phyloP scores from a whole-genome alignment of 768 basidiomycete genomes.

The Favolaschia claudopus region DNA sequence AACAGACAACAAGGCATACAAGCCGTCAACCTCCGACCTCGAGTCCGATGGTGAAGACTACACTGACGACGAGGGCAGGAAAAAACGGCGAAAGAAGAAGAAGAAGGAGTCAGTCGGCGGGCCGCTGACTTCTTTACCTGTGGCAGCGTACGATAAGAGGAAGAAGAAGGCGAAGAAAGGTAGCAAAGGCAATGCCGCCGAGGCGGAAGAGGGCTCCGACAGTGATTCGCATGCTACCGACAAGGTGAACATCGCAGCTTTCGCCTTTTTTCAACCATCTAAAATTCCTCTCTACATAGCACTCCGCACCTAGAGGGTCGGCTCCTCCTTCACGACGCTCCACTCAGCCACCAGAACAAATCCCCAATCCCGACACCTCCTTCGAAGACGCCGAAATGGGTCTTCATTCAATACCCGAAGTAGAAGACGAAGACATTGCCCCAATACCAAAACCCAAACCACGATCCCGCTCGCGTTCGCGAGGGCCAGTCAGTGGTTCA shows the following conservation, averaged over 20 bases:
- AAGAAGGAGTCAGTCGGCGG: slow-evolving; percentile 62
- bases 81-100: slow-evolving; percentile 61
- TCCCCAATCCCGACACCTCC: slow-evolving; percentile 44
- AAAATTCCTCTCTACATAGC: slow-evolving; percentile 22
- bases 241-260: slow-evolving; percentile 33
- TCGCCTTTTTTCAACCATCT: background rate
- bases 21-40: slow-evolving; percentile 68
- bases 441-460: slow-evolving; percentile 34
- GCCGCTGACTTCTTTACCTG: slow-evolving; percentile 70
- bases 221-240: slow-evolving; percentile 44
- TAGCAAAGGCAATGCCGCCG: slow-evolving; percentile 55
- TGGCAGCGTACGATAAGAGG: slow-evolving; percentile 69
- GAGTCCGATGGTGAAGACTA: slow-evolving; percentile 70
- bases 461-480: slow-evolving; percentile 36
- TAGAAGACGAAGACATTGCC: slow-evolving; percentile 55
- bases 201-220: slow-evolving; percentile 59
- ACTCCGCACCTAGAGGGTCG: slow-evolving; percentile 46
- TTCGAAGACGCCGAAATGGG: slow-evolving; percentile 56
- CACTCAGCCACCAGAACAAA: slow-evolving; percentile 21
- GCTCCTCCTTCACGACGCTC: slow-evolving; percentile 47
- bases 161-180: slow-evolving; percentile 60
- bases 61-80: slow-evolving; percentile 59
- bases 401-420: slow-evolving; percentile 70
- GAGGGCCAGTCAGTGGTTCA: slow-evolving; percentile 31
- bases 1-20: slow-evolving; percentile 83